These are phyloP conservation scores for Neoboletus brunneissimus DNA, from an alignment of 768 basidiomycete genomes.

Conservation along the genomic window DNA sequence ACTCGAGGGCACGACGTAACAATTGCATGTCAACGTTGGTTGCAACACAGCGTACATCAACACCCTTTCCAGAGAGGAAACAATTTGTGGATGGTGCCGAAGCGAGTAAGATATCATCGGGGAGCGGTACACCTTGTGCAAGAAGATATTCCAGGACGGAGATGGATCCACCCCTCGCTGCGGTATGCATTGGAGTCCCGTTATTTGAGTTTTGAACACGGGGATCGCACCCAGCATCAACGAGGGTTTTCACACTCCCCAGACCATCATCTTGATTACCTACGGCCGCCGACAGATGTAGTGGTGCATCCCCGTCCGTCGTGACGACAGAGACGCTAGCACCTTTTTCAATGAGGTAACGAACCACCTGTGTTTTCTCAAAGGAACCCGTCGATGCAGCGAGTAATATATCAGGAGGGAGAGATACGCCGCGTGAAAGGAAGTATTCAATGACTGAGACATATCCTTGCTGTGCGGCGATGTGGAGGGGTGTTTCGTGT, in stretches of 20 bases:
- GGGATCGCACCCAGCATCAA: slow-evolving; percentile 2
- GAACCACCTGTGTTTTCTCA: background rate
- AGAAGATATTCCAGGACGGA: background rate
- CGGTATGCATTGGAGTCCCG: background rate
- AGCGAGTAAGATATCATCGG: background rate
- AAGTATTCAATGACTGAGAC: background rate
- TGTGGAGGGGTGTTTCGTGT: background rate
- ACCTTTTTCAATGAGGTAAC: background rate
- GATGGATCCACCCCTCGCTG: background rate
- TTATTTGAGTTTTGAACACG: background rate
- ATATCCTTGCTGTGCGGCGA: background rate
- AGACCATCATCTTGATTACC: background rate
- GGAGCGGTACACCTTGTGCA: background rate
- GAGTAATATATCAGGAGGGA: background rate
- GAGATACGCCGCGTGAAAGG: background rate
- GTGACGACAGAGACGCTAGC: background rate
- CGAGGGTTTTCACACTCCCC: background rate
- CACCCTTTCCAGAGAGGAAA: background rate
- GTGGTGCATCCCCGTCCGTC: background rate
- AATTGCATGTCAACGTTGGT: background rate
- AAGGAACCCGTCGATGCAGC: background rate
- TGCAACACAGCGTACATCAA: background rate
- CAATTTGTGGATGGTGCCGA: background rate
- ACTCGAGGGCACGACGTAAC: background rate
- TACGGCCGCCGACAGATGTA: background rate